Evolutionary conservation across 371 early-diverging fungal species (phyloP).

Genomic region (Apophysomyces variabilis): DNA sequence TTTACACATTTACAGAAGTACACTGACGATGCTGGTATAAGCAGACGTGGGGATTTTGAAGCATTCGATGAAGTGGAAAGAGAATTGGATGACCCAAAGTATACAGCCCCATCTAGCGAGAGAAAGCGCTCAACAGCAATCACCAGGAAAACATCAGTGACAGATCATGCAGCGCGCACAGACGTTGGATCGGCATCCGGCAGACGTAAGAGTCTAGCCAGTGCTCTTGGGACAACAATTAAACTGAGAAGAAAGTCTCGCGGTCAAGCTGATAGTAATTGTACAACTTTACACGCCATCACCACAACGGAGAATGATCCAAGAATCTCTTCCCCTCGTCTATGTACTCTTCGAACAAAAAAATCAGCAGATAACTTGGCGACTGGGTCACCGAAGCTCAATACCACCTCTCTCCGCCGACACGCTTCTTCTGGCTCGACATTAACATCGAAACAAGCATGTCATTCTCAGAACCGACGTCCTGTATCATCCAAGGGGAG

Average conservation of each 20-base stretch:
- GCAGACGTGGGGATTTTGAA: conserved; percentile 32
- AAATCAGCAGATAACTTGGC: conserved; percentile 23
- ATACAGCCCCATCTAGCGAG: neutral
- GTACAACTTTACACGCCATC: neutral
- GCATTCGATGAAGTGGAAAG: conserved; percentile 37
- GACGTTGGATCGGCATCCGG: neutral
- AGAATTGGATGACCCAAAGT: conserved; percentile 11
- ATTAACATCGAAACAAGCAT: neutral
- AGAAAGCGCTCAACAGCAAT: neutral
- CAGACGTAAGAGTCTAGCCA: conserved; percentile 28
- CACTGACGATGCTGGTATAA: conserved; percentile 30
- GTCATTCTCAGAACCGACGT: neutral
- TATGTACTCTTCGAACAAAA: conserved; percentile 26
- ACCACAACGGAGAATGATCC: conserved; percentile 8
- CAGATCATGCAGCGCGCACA: neutral
- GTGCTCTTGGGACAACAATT: conserved; percentile 7
- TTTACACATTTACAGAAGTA: conserved; percentile 14
- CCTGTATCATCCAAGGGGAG: neutral
- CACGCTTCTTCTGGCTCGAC: conserved; percentile 3
- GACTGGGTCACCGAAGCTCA: neutral
- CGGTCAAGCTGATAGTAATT: neutral
- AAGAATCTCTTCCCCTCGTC: conserved; percentile 25
- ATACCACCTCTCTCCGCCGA: neutral
- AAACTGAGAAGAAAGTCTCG: conserved; percentile 17
- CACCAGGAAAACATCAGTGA: neutral